Evolutionary conservation across 306 rosid genomes (phyloP), one percentile per base, ranked within the genome.

Genomic region (Medicago ruthenica): DNA sequence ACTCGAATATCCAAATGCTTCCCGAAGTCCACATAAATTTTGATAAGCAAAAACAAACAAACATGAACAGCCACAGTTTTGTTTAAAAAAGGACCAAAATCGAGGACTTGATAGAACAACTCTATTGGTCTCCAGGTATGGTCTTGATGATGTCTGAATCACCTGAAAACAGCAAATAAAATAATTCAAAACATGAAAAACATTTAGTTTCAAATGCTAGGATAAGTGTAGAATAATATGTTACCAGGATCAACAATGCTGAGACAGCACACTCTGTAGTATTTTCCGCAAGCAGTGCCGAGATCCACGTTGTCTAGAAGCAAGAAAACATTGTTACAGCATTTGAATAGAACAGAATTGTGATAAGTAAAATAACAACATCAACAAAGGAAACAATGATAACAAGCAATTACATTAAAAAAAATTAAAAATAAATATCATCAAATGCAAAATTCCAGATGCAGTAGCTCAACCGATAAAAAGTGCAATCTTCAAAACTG

Each of bases 201-300:
- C 24, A 45, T 7, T 20, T 14, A 21, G 13, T 9, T 61, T 10
- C 12, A 5, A 6, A 61, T 9, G 22, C 9, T 16, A 24, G 60
- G 60, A 18, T 14, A 57, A 59, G 60, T 12, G 0, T 10, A 13
- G 1, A 39, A 6, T 13, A 14, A 17, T 7, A 11, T 24, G n/a
- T 20, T 86, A 92, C 97, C 97, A 2, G 96, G 90, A 79, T 92
- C 97, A 18, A 92, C 14, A 15, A 92, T 89, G 83, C 97, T 92
- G 20, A 92, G 96, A 81, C 97, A 92, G 86, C 93, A 92, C 18
- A 92, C 97, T 81, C 97, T 86, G 85, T 50, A 92, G 60, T 88
- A 92, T 39, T 89, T 92, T 3, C 97, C 97, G 7, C 96, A 92
- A n/a, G 97, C 97, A 0, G 96, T 92, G 31, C 96, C 97, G 69